Percentiles rank a stretch among this genome's conserved stretches.
Conservation (phyloP, 192 early-diverging fungal species). For the Entrophospora sp. region DNA sequence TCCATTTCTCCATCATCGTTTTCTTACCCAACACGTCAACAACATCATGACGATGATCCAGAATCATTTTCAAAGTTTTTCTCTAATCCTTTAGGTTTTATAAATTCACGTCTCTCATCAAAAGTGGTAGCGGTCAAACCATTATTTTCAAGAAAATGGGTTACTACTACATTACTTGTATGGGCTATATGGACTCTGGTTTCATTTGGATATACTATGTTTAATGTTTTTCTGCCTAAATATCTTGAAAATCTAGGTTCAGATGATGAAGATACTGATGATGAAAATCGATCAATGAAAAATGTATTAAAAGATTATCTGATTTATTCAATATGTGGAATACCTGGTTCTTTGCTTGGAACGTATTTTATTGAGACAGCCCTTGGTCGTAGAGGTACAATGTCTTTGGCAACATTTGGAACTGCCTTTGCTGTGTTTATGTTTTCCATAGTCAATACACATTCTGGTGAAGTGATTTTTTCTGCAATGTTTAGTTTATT, state of each 20-base stretch:
- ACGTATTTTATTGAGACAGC: conserved; percentile 61
- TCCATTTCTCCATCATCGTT: neutral
- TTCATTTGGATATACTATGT: conserved; percentile 76
- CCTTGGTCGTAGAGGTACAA: conserved; percentile 70
- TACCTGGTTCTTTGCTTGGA: conserved; percentile 67
- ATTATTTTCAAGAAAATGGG: conserved; percentile 43
- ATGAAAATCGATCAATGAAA: conserved; percentile 28
- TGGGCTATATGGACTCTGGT: conserved; percentile 73
- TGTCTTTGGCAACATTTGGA: conserved; percentile 67
- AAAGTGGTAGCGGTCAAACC: conserved; percentile 32
- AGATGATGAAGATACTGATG: neutral
- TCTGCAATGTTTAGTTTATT: conserved; percentile 57
- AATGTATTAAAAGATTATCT: conserved; percentile 66
- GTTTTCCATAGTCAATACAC: conserved; percentile 52
- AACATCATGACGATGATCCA: no score
- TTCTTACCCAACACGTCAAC: no score
- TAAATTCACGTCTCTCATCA: neutral
- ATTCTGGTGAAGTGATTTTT: conserved; percentile 47
- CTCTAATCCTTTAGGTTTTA: conserved; percentile 6
- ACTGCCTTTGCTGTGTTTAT: conserved; percentile 57
- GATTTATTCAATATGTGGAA: conserved; percentile 64
- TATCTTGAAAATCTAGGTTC: conserved; percentile 54
- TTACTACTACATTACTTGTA: conserved; percentile 58
- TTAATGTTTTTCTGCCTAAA: conserved; percentile 79
- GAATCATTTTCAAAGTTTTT: no score